Evolutionary conservation across 352 stramenopile genomes (phyloP).

Genomic region (Phytophthora cajani): DNA sequence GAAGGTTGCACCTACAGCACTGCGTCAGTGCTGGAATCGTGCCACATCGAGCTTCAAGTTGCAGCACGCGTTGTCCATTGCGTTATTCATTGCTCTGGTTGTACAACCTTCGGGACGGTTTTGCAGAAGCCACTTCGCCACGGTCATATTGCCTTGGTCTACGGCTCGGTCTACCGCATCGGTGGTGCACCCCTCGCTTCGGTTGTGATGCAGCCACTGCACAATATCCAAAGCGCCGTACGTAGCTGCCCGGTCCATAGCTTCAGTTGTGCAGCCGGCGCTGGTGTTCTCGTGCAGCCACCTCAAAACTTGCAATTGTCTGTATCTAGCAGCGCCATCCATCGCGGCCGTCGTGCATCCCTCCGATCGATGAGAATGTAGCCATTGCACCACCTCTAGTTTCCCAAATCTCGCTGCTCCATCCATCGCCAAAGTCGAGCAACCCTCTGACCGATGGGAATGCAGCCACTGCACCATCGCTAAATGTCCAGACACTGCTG

Average conservation of each 20-base stretch:
- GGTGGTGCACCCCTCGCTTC: background rate
- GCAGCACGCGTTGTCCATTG: background rate
- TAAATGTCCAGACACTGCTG: background rate
- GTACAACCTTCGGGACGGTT: background rate
- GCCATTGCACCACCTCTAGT: constrained; percentile 14
- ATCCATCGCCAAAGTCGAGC: background rate
- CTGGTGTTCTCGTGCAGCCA: background rate
- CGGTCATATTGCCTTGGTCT: background rate
- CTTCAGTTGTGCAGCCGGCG: background rate
- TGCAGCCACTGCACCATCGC: background rate
- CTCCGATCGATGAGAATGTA: background rate
- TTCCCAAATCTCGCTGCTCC: background rate
- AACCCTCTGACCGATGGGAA: background rate
- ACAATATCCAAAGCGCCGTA: background rate
- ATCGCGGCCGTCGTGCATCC: constrained; percentile 4
- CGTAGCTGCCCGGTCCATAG: constrained; percentile 15
- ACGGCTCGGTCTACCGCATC: background rate
- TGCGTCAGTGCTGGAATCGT: no score
- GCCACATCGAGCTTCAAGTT: background rate
- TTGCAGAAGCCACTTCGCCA: background rate
- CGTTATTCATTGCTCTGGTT: background rate
- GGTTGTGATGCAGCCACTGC: constrained; percentile 11
- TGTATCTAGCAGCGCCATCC: background rate
- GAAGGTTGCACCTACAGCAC: no score
- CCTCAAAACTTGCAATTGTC: background rate